Conservation (phyloP, 257 asterid species). For the Solanum tarijense region DNA sequence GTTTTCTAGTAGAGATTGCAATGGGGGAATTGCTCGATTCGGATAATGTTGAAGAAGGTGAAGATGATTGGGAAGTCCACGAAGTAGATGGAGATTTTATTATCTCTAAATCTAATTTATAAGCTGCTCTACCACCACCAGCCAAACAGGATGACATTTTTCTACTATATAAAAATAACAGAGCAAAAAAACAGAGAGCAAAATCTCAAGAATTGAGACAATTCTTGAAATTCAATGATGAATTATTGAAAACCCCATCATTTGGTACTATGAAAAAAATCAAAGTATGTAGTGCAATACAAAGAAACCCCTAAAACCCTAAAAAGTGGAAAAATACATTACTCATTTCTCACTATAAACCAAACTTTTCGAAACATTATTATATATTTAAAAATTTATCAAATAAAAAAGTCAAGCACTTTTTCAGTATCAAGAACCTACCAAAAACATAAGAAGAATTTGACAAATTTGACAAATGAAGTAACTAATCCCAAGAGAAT, state of each 20-base stretch:
- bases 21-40: slow-evolving; percentile 66
- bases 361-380: not conserved
- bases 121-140: slow-evolving; percentile 64
- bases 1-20: slow-evolving; percentile 62
- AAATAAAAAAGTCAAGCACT: not conserved
- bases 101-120: slow-evolving; percentile 52
- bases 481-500: not conserved
- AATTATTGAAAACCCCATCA: not conserved
- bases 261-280: not conserved
- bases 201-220: not conserved
- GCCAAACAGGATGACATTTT: slow-evolving; percentile 67
- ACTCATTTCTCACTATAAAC: not conserved
- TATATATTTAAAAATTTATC: not conserved
- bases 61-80: slow-evolving; percentile 64
- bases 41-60: slow-evolving; percentile 78
- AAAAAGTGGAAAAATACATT: not conserved
- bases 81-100: slow-evolving; percentile 68
- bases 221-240: not conserved
- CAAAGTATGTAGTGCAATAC: not conserved
- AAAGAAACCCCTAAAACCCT: slow-evolving; percentile 46
- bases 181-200: not conserved
- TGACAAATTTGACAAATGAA: not conserved
- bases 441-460: not conserved
- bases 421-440: not conserved
- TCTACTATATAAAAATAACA: not conserved